These are phyloP conservation scores for Penicillium coprophilum DNA, from an alignment of 495 filamentous ascomycete species.

Conservation along the genomic window DNA sequence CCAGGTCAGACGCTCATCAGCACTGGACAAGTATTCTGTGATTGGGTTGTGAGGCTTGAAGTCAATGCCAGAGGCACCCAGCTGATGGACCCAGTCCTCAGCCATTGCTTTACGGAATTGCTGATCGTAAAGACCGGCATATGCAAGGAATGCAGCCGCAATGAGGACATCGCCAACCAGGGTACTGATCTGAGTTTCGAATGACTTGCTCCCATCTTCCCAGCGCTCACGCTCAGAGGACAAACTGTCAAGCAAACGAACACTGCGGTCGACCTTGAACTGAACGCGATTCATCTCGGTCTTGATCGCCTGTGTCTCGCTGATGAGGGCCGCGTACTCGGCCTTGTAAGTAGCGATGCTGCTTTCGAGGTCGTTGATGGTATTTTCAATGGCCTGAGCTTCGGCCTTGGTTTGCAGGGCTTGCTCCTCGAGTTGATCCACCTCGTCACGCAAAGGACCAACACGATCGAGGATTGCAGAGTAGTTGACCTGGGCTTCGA, in stretches of 20 bases:
- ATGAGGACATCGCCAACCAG: constrained; percentile 94
- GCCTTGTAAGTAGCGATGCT: constrained; percentile 96
- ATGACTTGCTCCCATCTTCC: constrained; percentile 96
- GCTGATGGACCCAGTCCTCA: constrained; percentile 93
- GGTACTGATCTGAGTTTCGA: constrained; percentile 95
- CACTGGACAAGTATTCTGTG: constrained; percentile 94
- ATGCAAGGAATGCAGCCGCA: constrained; percentile 95
- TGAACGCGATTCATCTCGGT: constrained; percentile 93
- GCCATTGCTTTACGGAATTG: constrained; percentile 96
- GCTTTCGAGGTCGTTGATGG: constrained; percentile 75
- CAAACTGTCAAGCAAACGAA: constrained; percentile 88
- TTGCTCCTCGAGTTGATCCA: constrained; percentile 78
- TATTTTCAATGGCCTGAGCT: constrained; percentile 87
- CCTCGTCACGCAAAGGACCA: constrained; percentile 89
- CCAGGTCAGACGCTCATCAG: constrained; percentile 92
- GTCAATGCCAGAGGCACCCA: constrained; percentile 82
- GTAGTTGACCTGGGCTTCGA: constrained; percentile 94
- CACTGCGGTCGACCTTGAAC: constrained; percentile 96
- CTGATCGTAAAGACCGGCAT: constrained; percentile 96
- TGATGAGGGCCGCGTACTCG: constrained; percentile 94
- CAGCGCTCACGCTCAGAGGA: constrained; percentile 89
- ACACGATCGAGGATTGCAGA: constrained; percentile 95
- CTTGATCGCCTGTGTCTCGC: constrained; percentile 96
- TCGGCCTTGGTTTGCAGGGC: constrained; percentile 92
- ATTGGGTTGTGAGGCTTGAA: constrained; percentile 93